Evolutionary conservation across 2,329 filamentous ascomycete genomes (phyloP).

Genomic region (Fusarium gaditjirri): DNA sequence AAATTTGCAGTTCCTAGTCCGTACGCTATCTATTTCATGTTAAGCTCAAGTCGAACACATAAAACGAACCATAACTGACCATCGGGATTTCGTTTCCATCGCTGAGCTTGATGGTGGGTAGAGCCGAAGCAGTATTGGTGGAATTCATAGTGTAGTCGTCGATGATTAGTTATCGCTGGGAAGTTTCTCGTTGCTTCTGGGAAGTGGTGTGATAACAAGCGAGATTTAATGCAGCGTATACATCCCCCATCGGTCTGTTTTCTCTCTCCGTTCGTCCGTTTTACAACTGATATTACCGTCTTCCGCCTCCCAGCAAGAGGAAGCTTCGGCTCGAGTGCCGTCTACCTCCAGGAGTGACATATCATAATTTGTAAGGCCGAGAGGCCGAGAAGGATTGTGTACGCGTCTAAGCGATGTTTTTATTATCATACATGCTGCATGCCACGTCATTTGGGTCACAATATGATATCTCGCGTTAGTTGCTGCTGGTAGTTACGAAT

Average conservation of each 20-base stretch:
- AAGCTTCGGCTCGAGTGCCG: not conserved
- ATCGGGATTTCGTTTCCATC: not conserved
- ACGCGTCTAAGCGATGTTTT: not conserved
- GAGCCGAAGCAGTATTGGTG: not conserved
- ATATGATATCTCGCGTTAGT: not conserved
- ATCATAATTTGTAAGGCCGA: not conserved
- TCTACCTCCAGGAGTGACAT: not conserved
- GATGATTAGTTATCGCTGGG: not conserved
- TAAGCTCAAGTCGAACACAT: fast-evolving
- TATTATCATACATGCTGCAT: not conserved
- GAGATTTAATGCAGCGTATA: not conserved
- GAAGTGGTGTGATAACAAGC: not conserved
- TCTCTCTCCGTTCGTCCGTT: not conserved
- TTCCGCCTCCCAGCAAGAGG: not conserved
- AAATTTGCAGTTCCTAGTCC: not conserved
- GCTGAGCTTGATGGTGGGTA: not conserved
- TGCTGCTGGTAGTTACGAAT: not conserved
- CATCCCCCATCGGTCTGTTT: not conserved
- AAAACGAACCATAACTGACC: fast-evolving
- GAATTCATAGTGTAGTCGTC: not conserved
- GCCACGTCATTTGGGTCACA: not conserved
- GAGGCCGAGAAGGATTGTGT: not conserved
- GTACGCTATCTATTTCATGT: not conserved
- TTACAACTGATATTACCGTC: no score
- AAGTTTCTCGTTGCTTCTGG: not conserved